Percentiles rank a stretch among this genome's conserved stretches.
Evolutionary conservation across 306 rosid species (phyloP).

Genomic region (Mucuna pruriens): DNA sequence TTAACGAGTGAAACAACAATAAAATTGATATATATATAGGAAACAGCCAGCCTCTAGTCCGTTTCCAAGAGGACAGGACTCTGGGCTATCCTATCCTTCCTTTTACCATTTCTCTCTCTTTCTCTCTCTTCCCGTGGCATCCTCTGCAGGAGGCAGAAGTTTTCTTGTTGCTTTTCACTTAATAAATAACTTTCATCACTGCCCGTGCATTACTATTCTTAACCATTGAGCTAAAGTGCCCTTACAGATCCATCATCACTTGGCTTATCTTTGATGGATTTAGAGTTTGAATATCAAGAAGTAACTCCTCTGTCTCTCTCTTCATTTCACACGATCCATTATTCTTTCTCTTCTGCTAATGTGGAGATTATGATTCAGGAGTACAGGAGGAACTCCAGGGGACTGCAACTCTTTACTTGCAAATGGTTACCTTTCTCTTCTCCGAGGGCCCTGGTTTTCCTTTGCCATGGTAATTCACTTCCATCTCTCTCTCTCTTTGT

Average conservation of each 20-base stretch:
- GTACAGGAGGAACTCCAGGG: slow-evolving; percentile 72
- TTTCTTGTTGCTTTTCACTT: not conserved
- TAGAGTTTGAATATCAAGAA: slow-evolving; percentile 61
- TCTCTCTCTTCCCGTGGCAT: not conserved
- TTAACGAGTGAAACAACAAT: not conserved
- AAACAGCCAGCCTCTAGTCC: not conserved
- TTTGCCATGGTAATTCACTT: slow-evolving; percentile 70
- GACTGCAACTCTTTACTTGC: slow-evolving; percentile 84
- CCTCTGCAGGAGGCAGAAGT: not conserved
- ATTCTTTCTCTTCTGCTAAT: not conserved
- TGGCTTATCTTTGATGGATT: slow-evolving; percentile 36
- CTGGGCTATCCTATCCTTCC: not conserved
- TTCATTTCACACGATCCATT: not conserved
- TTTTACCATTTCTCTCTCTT: not conserved
- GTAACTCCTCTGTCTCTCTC: slow-evolving; percentile 38
- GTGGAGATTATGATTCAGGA: slow-evolving; percentile 49
- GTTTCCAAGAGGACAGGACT: not conserved
- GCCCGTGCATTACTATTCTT: not conserved
- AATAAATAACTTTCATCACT: not conserved
- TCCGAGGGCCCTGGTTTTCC: slow-evolving; percentile 82
- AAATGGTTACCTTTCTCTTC: slow-evolving; percentile 80
- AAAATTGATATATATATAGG: not conserved
- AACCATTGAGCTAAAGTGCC: not conserved
- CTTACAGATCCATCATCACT: slow-evolving; percentile 21
- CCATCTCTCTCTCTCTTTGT: not conserved